phyloP scores from a whole-genome alignment of 1,139 yeast species.

The Hansenula sp. region DNA sequence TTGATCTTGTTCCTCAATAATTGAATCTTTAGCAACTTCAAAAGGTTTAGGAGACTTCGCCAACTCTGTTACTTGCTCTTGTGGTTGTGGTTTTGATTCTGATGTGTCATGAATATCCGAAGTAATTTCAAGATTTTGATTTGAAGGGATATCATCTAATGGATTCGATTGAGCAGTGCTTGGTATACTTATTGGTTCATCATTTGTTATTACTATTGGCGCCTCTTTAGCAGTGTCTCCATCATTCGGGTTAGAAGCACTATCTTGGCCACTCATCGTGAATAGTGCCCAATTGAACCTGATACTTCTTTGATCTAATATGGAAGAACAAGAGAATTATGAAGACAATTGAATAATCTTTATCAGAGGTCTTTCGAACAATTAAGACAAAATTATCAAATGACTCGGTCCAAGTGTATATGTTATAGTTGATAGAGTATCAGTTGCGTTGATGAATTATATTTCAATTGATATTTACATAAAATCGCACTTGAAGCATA shows the following conservation, averaged over 20 bases:
- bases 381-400: too few relatives aligned
- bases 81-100: neutral
- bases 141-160: neutral
- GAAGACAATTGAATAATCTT: too few relatives aligned
- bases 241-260: too few relatives aligned
- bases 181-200: neutral
- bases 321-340: too few relatives aligned
- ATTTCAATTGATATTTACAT: too few relatives aligned
- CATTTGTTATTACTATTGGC: neutral
- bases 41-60: slow-evolving; percentile 3
- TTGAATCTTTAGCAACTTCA: slow-evolving; percentile 9
- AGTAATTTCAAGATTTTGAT: neutral
- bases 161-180: neutral
- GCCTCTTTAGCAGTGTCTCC: neutral
- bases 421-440: too few relatives aligned
- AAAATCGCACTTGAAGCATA: neutral
- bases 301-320: too few relatives aligned
- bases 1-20: slow-evolving; percentile 3
- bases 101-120: neutral
- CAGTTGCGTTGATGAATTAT: too few relatives aligned
- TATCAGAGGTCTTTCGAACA: too few relatives aligned
- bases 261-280: too few relatives aligned
- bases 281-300: too few relatives aligned
- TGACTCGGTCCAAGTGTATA: too few relatives aligned
- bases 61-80: neutral